phyloP scores from a whole-genome alignment of 306 rosid genomes.

The Dicorynia guianensis region DNA sequence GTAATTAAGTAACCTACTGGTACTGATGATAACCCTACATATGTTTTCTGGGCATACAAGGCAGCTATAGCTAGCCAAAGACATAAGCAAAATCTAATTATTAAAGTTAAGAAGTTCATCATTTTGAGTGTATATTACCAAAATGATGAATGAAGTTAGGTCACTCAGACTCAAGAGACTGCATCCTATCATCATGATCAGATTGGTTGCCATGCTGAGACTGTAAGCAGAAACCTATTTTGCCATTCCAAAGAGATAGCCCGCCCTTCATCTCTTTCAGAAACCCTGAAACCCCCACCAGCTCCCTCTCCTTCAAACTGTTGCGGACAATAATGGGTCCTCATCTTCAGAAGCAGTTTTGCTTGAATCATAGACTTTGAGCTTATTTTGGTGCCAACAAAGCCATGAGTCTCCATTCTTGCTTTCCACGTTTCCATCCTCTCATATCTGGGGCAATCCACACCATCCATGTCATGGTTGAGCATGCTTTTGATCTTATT shows the following conservation, averaged over 20 bases:
- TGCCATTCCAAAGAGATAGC: constrained; percentile 86
- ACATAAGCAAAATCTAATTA: constrained; percentile 14
- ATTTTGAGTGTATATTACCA: constrained; percentile 45
- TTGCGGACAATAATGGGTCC: constrained; percentile 65
- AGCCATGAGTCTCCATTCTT: constrained; percentile 73
- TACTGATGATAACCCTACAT: constrained; percentile 19
- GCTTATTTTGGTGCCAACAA: constrained; percentile 57
- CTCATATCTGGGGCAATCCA: constrained; percentile 55
- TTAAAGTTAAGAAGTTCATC: constrained; percentile 34
- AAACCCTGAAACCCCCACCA: constrained; percentile 72
- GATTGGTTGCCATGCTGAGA: constrained; percentile 72
- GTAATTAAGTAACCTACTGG: constrained; percentile 34
- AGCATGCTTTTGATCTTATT: constrained; percentile 72
- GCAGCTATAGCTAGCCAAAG: neutral
- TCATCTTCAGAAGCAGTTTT: constrained; percentile 70
- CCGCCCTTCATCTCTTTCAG: constrained; percentile 76
- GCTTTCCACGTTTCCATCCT: constrained; percentile 73
- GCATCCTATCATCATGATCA: neutral
- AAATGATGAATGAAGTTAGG: constrained; percentile 48
- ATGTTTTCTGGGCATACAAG: constrained; percentile 3
- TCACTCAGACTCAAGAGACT: neutral
- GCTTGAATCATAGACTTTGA: constrained; percentile 79
- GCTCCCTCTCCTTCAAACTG: constrained; percentile 61
- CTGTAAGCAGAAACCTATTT: constrained; percentile 73
- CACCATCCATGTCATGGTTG: constrained; percentile 45